Base-by-base conservation (phyloP, 805 yeast genomes). In the Hanseniaspora occidentalis region DNA sequence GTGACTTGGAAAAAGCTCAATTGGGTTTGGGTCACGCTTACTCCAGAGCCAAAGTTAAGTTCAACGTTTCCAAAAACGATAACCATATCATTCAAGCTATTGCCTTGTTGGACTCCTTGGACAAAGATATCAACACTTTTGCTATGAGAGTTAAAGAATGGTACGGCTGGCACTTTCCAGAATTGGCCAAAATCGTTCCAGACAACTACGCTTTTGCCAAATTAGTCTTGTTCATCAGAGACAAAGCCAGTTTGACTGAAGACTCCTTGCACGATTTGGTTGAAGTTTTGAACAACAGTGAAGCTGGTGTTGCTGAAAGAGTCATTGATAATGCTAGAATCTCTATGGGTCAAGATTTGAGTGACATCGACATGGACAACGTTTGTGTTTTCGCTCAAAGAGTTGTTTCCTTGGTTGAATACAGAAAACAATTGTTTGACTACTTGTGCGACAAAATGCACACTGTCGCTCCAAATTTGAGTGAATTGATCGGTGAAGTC, bases 111-210 rank as follows among this genome's bases (percentile, higher is more conserved):
- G 98, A 94, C 61, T 96, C 92, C 68, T 78, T 92, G 57, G 98
- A 92, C 69, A 94, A 94, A 70, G 98, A 92, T 62, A 82, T 92
- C 65, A 92, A 92, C 72, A 88, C 96, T 45, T 92, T 84, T 63
- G 80, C 96, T 44, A 86, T 86, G 96, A 79, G 96, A 67, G 92
- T 83, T 50, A 84, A 86, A 70, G 96, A 86, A 68, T 86, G 96
- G 96, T 86, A 86, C 68, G 94, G 95, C 55, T 86, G 96, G 96
- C 96, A 86, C 63, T 86, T 92, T 79, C 96, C 96, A 44, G 96
- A 86, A 69, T 75, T 86, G 67, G 92, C 94, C 54, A 84, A 82
- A 67, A 74, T 88, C 55, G 94, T 84, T 40, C 77, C 84, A 51
- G 96, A 88, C 65, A 86, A 85, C 72, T 83, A 82, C 69, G 67